A percentile compares a stretch with the other conserved stretches of the same genome.
Conservation (phyloP, 495 filamentous ascomycete genomes). For the Hyaloscypha bicolor region DNA sequence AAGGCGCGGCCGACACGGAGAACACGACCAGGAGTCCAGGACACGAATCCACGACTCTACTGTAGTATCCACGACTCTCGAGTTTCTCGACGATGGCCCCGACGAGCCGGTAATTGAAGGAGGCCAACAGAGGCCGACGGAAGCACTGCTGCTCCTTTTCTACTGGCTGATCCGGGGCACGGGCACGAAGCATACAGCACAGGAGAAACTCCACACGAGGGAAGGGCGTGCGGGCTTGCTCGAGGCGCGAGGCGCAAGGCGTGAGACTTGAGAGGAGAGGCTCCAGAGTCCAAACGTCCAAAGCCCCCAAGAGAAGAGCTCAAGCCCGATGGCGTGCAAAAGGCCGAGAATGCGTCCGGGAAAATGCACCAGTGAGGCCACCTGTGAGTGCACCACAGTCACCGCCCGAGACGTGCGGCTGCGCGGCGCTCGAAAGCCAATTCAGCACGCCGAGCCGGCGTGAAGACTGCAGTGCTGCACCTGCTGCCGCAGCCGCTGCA, state of each 20-base stretch:
- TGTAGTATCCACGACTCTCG: too few species aligned
- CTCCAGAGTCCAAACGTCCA: background rate
- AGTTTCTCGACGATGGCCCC: too few species aligned
- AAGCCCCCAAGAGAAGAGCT: background rate
- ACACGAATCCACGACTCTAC: too few species aligned
- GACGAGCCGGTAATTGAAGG: too few species aligned
- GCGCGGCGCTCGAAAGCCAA: background rate
- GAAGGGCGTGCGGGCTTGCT: background rate
- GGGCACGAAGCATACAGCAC: too few species aligned
- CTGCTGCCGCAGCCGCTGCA: background rate
- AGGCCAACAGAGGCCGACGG: too few species aligned
- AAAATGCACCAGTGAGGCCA: background rate
- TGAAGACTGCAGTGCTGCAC: background rate
- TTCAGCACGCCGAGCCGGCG: background rate
- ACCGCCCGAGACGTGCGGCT: background rate
- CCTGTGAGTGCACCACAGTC: background rate
- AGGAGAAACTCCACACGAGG: too few species aligned
- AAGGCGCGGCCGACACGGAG: background rate
- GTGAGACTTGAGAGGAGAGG: too few species aligned
- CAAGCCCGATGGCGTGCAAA: background rate
- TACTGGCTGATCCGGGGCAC: too few species aligned
- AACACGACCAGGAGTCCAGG: background rate
- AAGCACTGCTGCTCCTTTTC: too few species aligned
- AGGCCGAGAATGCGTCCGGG: slow-evolving; percentile 12
- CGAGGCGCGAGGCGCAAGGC: too few species aligned